Base-by-base conservation (phyloP, 1,284 basidiomycete species). In the Wallemia ichthyophaga region DNA sequence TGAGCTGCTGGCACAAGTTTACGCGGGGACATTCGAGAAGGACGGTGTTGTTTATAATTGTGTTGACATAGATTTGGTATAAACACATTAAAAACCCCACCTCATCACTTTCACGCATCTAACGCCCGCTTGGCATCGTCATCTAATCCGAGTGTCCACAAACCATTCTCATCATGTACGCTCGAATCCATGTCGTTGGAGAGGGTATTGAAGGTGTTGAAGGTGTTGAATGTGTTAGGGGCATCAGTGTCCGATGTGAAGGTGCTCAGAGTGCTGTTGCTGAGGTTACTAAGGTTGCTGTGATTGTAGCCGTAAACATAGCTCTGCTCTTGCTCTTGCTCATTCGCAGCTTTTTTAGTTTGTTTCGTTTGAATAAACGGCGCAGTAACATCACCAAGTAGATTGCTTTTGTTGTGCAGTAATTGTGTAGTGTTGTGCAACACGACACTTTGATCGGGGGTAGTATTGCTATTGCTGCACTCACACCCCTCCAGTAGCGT, bases 1-100 rank as follows among this genome's bases (percentile, higher is more conserved):
- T 0, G 60, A 58, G 1, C 63, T 65, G 25, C 62, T 72, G 23
- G 65, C 70, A 21, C 59, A 63, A 25, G 61, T 72, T 11, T 72
- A 70, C 25, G 24, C 11, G 5, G 55, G 55, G 3, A 7, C 9
- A 9, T 56, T 56, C n/a, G 25, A 25, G 15, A 56, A 27, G 25
- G 55, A 56, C 25, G 55, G 55, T 2, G 27, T 9, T 9, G 25
- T 13, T 13, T 27, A 27, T 17, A 25, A 25, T 13, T 56, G 55
- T 48, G 5, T 48, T 3, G 37, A 48, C n/a, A 15, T 17, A 48
- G 7, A 21, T n/a, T n/a, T n/a, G n/a, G n/a, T n/a, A n/a, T n/a
- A n/a, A n/a, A n/a, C n/a, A n/a, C n/a, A n/a, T n/a, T n/a, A n/a
- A n/a, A n/a, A n/a, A n/a, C n/a, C n/a, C n/a, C n/a, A n/a, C n/a